Evolutionary conservation across 192 early-diverging fungal species (phyloP), one percentile per base, ranked within the genome.

Genomic region (Linnemannia schmuckeri): DNA sequence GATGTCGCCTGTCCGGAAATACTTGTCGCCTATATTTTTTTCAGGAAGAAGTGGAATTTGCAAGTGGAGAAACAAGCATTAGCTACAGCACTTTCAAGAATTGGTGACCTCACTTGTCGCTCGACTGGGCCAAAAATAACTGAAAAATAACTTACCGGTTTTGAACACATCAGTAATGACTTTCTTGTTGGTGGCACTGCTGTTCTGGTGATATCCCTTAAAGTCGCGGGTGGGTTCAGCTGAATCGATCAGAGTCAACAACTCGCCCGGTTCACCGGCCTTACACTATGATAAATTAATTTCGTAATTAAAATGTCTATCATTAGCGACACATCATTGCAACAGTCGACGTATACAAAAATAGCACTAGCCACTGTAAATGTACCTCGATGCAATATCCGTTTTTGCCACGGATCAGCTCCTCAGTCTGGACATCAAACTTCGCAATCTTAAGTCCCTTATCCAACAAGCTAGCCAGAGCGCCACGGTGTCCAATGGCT

Each of bases 1-100:
- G 42, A 95, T 85, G 87, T 95, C 94, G n/a, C 95, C 94, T 68
- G 91, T 92, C 40, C 93, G 88, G 80, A 90, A 82, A 81, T 90
- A 94, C 72, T 38, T 79, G 79, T 96, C 95, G 18, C 94, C 83
- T 80, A 40, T 44, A 4, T 22, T 66, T 49, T 49, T 52, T 52
- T 22, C 38, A 27, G 15, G 54, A 4, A 27, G 22, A 27, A 72
- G 24, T 71, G 49, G 47, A 37, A 77, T 10, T 18, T 15, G 24
- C 20, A 80, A 46, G 37, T 44, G 17, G 49, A 47, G 54, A 24
- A n/a, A 69, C 35, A 52, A n/a, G 15, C 10, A 18, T 40, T 41
- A 22, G 38, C 33, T 24, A 70, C 24, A 13, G 17, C 70, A 33
- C 9, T 66, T 12, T 42, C 38, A 71, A 41, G 22, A 71, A 42